Base-by-base conservation (phyloP, 2,329 filamentous ascomycete genomes). In the Fusarium marasasianum region DNA sequence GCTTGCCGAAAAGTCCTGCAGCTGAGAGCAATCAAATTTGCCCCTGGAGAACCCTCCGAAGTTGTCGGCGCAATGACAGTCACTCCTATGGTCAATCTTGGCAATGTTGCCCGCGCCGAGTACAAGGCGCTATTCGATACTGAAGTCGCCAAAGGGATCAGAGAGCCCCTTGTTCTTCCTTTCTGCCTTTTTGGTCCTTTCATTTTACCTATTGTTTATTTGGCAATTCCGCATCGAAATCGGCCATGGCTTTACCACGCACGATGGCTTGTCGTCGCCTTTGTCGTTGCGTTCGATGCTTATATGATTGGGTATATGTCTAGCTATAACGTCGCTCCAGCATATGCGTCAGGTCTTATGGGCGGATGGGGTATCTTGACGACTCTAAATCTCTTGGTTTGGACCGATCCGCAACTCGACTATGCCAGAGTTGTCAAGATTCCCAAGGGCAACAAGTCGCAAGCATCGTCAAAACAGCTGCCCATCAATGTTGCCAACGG, bases 401-500 rank as follows among this genome's bases (percentile, higher is more conserved):
- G 88, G 81, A 87, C 84, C 51, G 81, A 83, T 24, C 88, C 89
- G 8, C 90, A 91, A 78, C 87, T 86, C 77, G 87, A 90, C 26
- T 86, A 86, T 1, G 88, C 86, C 69, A 85, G 90, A 71, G 84
- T 88, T 1, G 79, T 86, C 60, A 84, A 81, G 66, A 78, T 83
- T 38, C 66, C 69, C 61, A 72, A 26, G 41, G 54, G 44, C 17
- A 48, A 40, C 38, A 37, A 73, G 35, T 31, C 13, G 18, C 44
- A 37, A 35, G 35, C 40, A 33, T 24, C 22, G 17, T 29, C 31
- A 41, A 68, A 61, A 33, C 57, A 45, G 3, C 18, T 6, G 22
- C 12, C 55, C 12, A 44, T 53, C 12, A 50, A 41, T 22, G 24
- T 29, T 26, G 24, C 35, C 26, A 69, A 63, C 18, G 55, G 45